Base-by-base conservation (phyloP, 345 rosid genomes). In the Excoecaria cochinchinensis region DNA sequence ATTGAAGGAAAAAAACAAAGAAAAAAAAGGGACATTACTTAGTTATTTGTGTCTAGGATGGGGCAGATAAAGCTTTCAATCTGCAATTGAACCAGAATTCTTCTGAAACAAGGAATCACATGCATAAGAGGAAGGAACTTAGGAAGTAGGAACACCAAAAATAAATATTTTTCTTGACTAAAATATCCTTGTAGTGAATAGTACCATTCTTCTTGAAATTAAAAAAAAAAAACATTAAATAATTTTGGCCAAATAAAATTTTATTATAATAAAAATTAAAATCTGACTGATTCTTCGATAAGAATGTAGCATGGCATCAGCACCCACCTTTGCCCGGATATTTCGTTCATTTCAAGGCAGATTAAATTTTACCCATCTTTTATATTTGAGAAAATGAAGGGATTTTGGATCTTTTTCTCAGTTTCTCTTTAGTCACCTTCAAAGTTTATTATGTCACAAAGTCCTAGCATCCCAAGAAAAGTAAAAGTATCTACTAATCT, bases 331-430 rank as follows among this genome's bases (percentile, higher is more conserved):
- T 75, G 73, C 76, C 76, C 80, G 77, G 58, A 68, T 74, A 36
- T 74, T 71, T 77, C 82, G 89, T 82, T 77, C 68, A 67, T 83
- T 77, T 75, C 85, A 57, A 81, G 82, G 85, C 84, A 79, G 53
- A 75, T 82, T 31, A 64, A 15, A 48, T 36, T 39, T 71, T 69
- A 62, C 36, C 72, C 7, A 8, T 62, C 6, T 15, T 68, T 57
- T 60, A 10, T 65, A 16, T 69, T 31, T 65, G 59, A 75, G 71
- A 70, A 81, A 81, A 56, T 74, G 73, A 38, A 78, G 76, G 83
- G 46, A 75, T 50, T 69, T 76, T 73, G 75, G 73, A 78, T 68
- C 63, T 74, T 64, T 31, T 52, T 53, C 73, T 70, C 8, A 15
- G 50, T 68, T 25, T 57, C 48, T 58, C 74, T 51, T 62, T 15